Evolutionary conservation across 164 flowering plant genomes (phyloP), one percentile per base, ranked within the genome.

Genomic region (Malania oleifera): DNA sequence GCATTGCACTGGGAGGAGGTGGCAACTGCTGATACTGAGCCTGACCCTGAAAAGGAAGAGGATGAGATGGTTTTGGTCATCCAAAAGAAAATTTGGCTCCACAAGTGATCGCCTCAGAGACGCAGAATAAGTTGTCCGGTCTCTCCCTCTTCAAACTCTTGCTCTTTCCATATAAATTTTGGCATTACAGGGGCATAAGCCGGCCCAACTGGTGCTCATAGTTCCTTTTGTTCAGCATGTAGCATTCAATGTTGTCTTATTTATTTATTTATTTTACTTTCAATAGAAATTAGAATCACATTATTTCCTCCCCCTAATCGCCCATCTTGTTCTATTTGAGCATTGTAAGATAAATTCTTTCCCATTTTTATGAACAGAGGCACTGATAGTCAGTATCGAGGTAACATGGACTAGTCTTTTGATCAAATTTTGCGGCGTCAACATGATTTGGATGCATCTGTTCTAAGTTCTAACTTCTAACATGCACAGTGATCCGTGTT

Each of bases 1-100:
- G 75, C 72, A 13, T 62, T 76, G 70, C 74, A 73, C 60, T 76
- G 80, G 80, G 80, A 76, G 63, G 52, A 50, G 17, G 74, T 75
- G 48, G 65, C 79, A 35, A 56, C 66, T 2, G 61, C 64, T 4
- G 74, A 61, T 41, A 22, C 74, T 20, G 62, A 61, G 40, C 44
- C 64, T 18, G 75, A 60, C 14, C 63, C 73, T 24, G 76, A 70
- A 2, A 57, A 38, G 29, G 80, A 61, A 5, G 69, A 53, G 6
- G 72, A 69, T n/a, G 72, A 75, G 1, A 40, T 59, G 18, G 76
- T 72, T 17, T 53, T 75, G 5, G 34, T 75, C 8, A 29, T 72
- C 61, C 80, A 75, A 14, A 75, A 75, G 72, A 72, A 72, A 53
- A 9, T 75, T 46, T 72, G 76, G 80, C 67, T 75, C n/a, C 46